Evolutionary conservation across 1,139 yeast species (phyloP).

Genomic region (Debaryomyces fabryi): DNA sequence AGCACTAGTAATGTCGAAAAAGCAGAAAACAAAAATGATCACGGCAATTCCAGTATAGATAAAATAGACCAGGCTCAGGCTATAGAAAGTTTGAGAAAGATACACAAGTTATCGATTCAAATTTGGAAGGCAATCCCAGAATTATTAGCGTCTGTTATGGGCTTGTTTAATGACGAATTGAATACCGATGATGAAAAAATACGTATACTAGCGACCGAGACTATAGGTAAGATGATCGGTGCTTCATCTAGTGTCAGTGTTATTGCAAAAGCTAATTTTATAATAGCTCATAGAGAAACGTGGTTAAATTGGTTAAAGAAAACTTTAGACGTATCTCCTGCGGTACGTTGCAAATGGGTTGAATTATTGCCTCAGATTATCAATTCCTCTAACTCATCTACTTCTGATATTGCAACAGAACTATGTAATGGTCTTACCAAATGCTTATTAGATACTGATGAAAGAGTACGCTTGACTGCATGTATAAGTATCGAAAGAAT

Average conservation of each 20-base stretch:
- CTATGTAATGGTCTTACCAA: conserved; percentile 63
- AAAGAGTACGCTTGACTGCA: conserved; percentile 67
- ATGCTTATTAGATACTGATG: conserved; percentile 76
- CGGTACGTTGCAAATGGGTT: conserved; percentile 73
- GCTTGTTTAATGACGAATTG: conserved; percentile 79
- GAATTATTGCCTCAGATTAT: conserved; percentile 47
- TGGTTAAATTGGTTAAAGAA: conserved; percentile 76
- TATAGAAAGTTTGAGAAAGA: conserved; percentile 51
- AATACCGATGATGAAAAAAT: conserved; percentile 68
- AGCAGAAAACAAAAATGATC: conserved; percentile 15
- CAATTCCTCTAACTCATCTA: conserved; percentile 39
- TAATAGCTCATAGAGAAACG: conserved; percentile 58
- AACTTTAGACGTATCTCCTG: conserved; percentile 65
- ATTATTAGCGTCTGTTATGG: conserved; percentile 70
- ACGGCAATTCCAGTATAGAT: conserved; percentile 14
- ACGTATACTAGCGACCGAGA: conserved; percentile 69
- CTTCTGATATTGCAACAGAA: conserved; percentile 52
- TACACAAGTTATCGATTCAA: conserved; percentile 65
- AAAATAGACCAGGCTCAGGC: conserved; percentile 24
- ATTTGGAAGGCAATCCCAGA: conserved; percentile 84
- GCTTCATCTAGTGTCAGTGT: conserved; percentile 24
- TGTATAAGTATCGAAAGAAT: conserved; percentile 50
- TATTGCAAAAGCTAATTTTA: conserved; percentile 55
- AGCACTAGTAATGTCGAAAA: conserved; percentile 33
- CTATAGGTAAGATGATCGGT: conserved; percentile 70